A percentile compares a stretch with the other conserved stretches of the same genome.
phyloP scores from a whole-genome alignment of 192 early-diverging fungal genomes.

The Pilobolus umbonatus region DNA sequence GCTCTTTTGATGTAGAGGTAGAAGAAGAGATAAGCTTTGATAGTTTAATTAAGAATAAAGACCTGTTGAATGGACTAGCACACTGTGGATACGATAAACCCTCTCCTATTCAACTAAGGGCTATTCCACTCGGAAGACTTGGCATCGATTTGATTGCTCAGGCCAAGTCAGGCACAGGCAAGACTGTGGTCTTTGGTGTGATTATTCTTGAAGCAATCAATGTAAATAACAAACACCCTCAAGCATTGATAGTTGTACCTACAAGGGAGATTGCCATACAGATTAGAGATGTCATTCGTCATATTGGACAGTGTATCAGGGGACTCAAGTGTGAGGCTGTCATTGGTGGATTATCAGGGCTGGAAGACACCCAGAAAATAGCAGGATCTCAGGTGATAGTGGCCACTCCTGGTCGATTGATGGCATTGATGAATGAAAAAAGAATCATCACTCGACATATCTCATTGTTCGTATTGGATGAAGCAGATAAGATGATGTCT shows the following conservation, averaged over 20 bases:
- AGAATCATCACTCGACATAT: slow-evolving; percentile 36
- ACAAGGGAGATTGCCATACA: slow-evolving; percentile 62
- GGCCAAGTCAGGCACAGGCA: slow-evolving; percentile 78
- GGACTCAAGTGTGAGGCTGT: slow-evolving; percentile 38
- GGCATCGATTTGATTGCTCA: slow-evolving; percentile 79
- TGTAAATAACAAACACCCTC: slow-evolving; percentile 13
- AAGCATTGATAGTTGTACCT: slow-evolving; percentile 52
- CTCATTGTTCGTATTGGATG: slow-evolving; percentile 51
- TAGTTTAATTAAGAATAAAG: slow-evolving; percentile 38
- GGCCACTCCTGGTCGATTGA: slow-evolving; percentile 49
- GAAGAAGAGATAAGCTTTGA: slow-evolving; percentile 51
- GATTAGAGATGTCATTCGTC: slow-evolving; percentile 49
- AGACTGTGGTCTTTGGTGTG: slow-evolving; percentile 71
- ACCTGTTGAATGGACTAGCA: slow-evolving; percentile 38
- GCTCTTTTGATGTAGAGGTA: slow-evolving; percentile 49
- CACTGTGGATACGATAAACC: slow-evolving; percentile 52
- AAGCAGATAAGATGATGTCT: slow-evolving; percentile 61
- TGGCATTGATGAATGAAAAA: slow-evolving; percentile 35
- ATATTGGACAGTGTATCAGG: slow-evolving; percentile 27
- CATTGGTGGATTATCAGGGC: slow-evolving; percentile 52
- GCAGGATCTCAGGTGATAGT: slow-evolving; percentile 48
- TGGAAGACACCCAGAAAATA: slow-evolving; percentile 38
- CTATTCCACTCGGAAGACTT: slow-evolving; percentile 53
- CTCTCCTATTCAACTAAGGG: slow-evolving; percentile 61
- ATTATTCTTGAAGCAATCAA: slow-evolving; percentile 47